Evolutionary conservation across 345 rosid genomes (phyloP), one percentile per base, ranked within the genome.

Genomic region (Brassica cretica): DNA sequence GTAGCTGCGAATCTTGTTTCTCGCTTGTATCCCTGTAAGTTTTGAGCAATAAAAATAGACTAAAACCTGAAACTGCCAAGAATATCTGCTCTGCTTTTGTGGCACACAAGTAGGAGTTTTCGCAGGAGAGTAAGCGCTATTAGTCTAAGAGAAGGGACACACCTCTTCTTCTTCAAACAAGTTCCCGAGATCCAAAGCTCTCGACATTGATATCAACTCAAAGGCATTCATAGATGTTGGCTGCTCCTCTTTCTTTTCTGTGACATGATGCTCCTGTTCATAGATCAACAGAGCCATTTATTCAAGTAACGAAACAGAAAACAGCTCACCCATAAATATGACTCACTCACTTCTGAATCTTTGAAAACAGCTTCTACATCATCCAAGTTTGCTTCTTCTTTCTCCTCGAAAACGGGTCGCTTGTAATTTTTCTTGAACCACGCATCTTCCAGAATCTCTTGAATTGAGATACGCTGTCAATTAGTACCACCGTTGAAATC

Each of bases 151-250:
- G 29, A 76, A 86, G 59, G 30, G 8, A 93, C 99, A 41, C 94
- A 89, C 93, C 70, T 90, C 98, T 61, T 72, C 98, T 61, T 72
- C 83, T 30, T 88, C 97, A 73, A 95, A 93, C 88, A 95, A 85
- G 83, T 95, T 95, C 84, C 79, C 98, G 15, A 95, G 97, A 82
- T 95, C 90, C 73, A 95, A 84, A 76, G 97, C 98, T 80, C 85
- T 95, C 6, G 99, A 89, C 96, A 95, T 84, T 37, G 98, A 88
- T 82, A 95, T 95, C 75, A 95, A 82, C 82, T 95, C 97, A 35
- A 95, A 95, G n/a, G 99, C 99, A 76, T 93, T 95, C 98, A 95
- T 95, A 5, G 94, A 84, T 30, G 89, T 81, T 33, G 99, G 99
- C 71, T 88, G 90, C 80, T 90, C 96, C 73, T 93, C 94, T 82